Evolutionary conservation across 2,329 filamentous ascomycete genomes (phyloP).

Genomic region (Hypoxylon sp.): DNA sequence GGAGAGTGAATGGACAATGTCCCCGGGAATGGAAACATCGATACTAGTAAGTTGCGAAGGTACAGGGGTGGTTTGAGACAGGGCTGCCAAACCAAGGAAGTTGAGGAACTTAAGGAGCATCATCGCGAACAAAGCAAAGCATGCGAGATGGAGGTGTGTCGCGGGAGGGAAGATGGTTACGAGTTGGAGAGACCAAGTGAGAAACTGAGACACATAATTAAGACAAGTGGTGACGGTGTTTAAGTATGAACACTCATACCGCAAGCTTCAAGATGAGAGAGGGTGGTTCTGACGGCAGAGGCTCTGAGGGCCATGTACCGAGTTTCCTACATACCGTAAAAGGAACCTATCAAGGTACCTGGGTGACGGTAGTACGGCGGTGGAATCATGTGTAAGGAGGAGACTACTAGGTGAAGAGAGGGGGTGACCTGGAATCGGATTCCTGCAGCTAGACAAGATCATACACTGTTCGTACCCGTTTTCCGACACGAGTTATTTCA

Average conservation of each 20-base stretch:
- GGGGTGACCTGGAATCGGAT: conserved; percentile 1
- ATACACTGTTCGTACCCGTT: not conserved
- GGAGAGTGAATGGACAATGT: conserved; percentile 32
- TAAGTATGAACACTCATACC: not conserved
- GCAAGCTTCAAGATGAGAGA: not conserved
- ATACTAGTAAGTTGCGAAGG: not conserved
- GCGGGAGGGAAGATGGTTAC: not conserved
- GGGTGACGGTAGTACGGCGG: not conserved
- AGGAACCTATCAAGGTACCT: not conserved
- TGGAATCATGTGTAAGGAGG: not conserved
- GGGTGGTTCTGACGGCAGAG: not conserved
- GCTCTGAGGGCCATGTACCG: not conserved
- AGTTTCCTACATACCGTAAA: not conserved
- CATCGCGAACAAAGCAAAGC: conserved; percentile 10
- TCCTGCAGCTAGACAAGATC: not conserved
- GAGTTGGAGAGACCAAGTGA: not conserved
- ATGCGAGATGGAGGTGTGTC: not conserved
- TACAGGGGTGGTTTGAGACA: conserved; percentile 27
- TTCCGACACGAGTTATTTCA: not conserved
- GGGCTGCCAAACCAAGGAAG: conserved; percentile 24
- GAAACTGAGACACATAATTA: conserved; percentile 11
- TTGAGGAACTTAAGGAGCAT: conserved; percentile 23
- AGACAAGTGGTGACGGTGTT: conserved; percentile 9
- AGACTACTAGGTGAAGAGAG: conserved; percentile 3
- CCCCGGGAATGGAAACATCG: not conserved